Percentiles rank a stretch among this genome's conserved stretches.
These are phyloP conservation scores for Pyrus bretschneideri DNA, from an alignment of 306 rosid species.

Conservation along the genomic window DNA sequence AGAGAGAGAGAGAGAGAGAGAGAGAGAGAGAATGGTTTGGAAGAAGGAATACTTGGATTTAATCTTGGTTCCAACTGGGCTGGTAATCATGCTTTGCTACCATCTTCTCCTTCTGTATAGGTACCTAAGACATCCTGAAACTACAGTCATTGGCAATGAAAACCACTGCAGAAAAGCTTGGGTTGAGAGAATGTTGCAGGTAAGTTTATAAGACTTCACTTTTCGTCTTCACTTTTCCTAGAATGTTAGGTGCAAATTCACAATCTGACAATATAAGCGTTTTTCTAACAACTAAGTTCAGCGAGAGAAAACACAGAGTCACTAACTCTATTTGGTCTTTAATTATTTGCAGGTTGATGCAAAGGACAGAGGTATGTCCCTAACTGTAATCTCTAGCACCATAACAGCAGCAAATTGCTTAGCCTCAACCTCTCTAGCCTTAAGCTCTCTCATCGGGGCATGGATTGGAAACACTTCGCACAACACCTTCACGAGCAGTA, in stretches of 20 bases:
- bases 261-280: background rate
- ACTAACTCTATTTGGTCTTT: background rate
- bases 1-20: background rate
- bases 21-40: constrained; percentile 2
- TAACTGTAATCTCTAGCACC: constrained; percentile 3
- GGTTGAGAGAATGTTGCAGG: constrained; percentile 21
- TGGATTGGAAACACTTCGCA: constrained; percentile 6
- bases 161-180: constrained; percentile 17
- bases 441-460: constrained; percentile 8
- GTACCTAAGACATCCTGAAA: constrained; percentile 5
- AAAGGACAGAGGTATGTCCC: constrained; percentile 8
- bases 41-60: constrained; percentile 11
- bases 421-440: constrained; percentile 6
- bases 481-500: background rate
- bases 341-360: constrained; percentile 5
- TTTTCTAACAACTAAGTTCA: background rate
- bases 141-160: constrained; percentile 10
- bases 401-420: constrained; percentile 13
- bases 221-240: background rate
- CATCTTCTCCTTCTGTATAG: constrained; percentile 6
- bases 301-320: background rate
- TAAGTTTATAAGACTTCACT: background rate
- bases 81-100: constrained; percentile 11
- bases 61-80: constrained; percentile 6
- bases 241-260: background rate